Evolutionary conservation across 2,329 filamentous ascomycete species (phyloP).

Genomic region (Dissoconium aciculare): DNA sequence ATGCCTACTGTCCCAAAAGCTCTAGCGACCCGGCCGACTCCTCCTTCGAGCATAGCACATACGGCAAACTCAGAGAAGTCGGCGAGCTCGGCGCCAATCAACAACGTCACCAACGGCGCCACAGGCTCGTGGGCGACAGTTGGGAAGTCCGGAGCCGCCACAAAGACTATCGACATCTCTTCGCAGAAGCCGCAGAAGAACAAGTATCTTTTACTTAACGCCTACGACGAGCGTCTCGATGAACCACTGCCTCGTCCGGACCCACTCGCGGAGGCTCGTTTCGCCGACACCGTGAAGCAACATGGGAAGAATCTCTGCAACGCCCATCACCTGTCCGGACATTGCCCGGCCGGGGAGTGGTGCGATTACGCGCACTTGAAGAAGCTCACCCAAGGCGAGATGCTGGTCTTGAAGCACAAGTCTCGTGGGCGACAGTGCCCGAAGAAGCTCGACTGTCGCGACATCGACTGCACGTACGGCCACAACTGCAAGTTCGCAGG

Average conservation of each 20-base stretch:
- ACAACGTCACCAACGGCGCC: no score
- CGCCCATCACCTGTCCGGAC: conserved; percentile 23
- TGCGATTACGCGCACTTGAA: conserved; percentile 31
- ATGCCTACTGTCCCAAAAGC: not conserved
- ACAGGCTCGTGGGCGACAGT: conserved; percentile 30
- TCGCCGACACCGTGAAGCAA: conserved; percentile 17
- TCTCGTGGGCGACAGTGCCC: conserved; percentile 28
- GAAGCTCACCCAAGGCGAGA: conserved; percentile 24
- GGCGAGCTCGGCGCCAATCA: conserved; percentile 9
- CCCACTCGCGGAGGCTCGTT: conserved; percentile 16
- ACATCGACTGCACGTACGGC: conserved; percentile 29
- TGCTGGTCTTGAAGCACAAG: conserved; percentile 29
- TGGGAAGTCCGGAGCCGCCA: conserved; percentile 23
- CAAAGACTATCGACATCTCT: conserved; percentile 28
- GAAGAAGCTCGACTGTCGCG: conserved; percentile 24
- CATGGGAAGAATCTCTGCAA: conserved; percentile 25
- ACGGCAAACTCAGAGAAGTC: conserved; percentile 10
- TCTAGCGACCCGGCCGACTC: no score
- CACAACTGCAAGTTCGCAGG: conserved; percentile 27
- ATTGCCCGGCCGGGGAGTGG: conserved; percentile 27
- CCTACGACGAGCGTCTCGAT: conserved; percentile 30
- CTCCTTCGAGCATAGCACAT: no score
- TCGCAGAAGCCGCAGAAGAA: conserved; percentile 18
- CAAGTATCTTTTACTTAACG: conserved; percentile 29
- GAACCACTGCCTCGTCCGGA: conserved; percentile 22